phyloP scores from a whole-genome alignment of 768 basidiomycete genomes.

The Coprinopsis sp. region DNA sequence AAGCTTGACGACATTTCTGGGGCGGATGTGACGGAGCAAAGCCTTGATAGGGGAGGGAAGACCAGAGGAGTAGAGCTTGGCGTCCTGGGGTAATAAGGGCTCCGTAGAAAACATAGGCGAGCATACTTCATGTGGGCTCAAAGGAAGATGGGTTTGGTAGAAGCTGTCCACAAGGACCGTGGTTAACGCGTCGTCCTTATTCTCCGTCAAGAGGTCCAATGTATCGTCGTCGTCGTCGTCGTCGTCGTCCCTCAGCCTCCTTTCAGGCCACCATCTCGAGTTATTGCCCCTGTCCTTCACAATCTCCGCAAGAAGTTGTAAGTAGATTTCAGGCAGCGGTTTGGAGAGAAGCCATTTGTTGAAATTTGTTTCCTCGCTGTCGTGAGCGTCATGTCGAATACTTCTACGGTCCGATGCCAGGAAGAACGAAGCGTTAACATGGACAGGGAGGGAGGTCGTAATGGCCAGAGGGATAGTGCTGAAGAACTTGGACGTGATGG shows the following conservation, averaged over 20 bases:
- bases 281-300: slow-evolving; percentile 15
- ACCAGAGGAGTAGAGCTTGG: neutral
- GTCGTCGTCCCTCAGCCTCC: neutral
- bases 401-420: slow-evolving; percentile 42
- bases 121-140: neutral
- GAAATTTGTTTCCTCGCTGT: slow-evolving; percentile 30
- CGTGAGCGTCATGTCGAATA: slow-evolving; percentile 36
- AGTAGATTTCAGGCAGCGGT: slow-evolving; percentile 33
- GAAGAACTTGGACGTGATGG: slow-evolving; percentile 28
- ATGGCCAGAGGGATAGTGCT: slow-evolving; percentile 41
- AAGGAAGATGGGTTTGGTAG: neutral
- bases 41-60: neutral
- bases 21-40: neutral
- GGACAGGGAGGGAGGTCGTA: slow-evolving; percentile 36
- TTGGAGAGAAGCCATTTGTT: slow-evolving; percentile 39
- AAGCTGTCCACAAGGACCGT: neutral
- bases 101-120: neutral
- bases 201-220: slow-evolving; percentile 2
- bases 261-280: slow-evolving; percentile 33
- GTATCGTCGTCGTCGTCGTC: slow-evolving; percentile 11
- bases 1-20: neutral
- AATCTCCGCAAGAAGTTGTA: slow-evolving; percentile 31
- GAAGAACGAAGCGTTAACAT: slow-evolving; percentile 43
- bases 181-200: slow-evolving; percentile 8
- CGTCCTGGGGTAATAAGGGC: neutral